Evolutionary conservation across 1,139 yeast species (phyloP), one percentile per base, ranked within the genome.

Genomic region (Diutina mesorugosa): DNA sequence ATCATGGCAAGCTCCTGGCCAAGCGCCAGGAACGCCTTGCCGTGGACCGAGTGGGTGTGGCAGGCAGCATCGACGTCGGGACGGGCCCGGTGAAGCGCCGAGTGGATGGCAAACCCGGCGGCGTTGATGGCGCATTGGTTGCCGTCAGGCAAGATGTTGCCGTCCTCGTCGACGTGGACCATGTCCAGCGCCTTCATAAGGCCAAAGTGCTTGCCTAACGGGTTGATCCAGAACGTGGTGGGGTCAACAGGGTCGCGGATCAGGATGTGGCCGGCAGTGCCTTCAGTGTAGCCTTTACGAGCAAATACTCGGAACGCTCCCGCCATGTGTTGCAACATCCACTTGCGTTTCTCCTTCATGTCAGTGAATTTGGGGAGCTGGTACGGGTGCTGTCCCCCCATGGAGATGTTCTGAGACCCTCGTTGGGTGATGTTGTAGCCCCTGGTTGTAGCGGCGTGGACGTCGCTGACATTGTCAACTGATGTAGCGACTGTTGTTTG

Each of bases 21-120:
- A 65, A 87, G 83, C 0, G 87, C 75, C 10, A 89, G 80, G 70
- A 81, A 87, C 0, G 95, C 87, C 66, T 85, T 85, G 56, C 95
- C 95, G 65, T 81, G 79, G 45, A 78, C 72, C 2, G 91, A 84
- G 64, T 87, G 95, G 8, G 90, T 79, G 67, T 87, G 95, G 65
- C 93, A 85, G 2, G 95, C 95, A 28, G 95, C 93, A 63, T 82
- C 74, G 21, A 87, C 85, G 62, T 87, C 91, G 1, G 91, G 93
- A 59, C 95, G 77, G 7, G 89, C 87, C 65, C 77, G 78, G 71
- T 87, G 95, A 46, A 87, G 67, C 18, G 88, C 90, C 0, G 87
- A 81, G 65, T 87, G 95, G 68, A 87, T 87, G 59, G 83, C 81
- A 72, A 87, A 87, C 0, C 95, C 95, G 2, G 95, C 95, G 35